Evolutionary conservation across 345 rosid genomes (phyloP), one percentile per base, ranked within the genome.

Genomic region (Citrus glauca): DNA sequence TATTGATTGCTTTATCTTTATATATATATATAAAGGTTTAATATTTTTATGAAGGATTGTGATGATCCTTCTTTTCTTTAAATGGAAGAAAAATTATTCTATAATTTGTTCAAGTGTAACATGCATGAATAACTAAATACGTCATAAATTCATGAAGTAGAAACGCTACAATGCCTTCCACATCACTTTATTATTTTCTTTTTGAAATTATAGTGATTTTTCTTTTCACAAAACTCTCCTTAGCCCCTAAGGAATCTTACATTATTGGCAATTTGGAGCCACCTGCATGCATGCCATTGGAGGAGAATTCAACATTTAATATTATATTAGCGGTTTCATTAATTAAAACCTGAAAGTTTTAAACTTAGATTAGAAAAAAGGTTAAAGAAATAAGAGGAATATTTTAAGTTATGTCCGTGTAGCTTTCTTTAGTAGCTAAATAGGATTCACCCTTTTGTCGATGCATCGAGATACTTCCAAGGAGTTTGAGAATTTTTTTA

Each of bases 401-500:
- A 59, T 16, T 16, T 4, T 1, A 5, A 63, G 9, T 38, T 38
- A 38, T 60, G n/a, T 63, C n/a, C 6, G 3, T 22, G 38, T 71
- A 20, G 53, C 77, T 62, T 69, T 37, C 65, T 65, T 71, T 10
- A 73, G 40, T 33, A 66, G 66, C 3, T 37, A 37, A 37, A 55
- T 1, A 5, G 68, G 50, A 75, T 59, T 50, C 75, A 25, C 27
- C 50, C 65, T 79, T 45, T 65, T 6, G 25, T 6, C 1, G n/a
- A n/a, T n/a, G 35, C 45, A 40, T 14, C 55, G 9, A 17, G 76
- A 73, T 69, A 53, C 32, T 19, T 72, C 69, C 78, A 76, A 28
- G 70, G 71, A 17, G 66, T 68, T 40, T 25, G 84, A 74, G 63
- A 67, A 72, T 19, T 37, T 50, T 77, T 77, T 53, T 11, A 53